Base-by-base conservation (phyloP, 2,329 filamentous ascomycete genomes). In the Berkeleyomyces basicola region DNA sequence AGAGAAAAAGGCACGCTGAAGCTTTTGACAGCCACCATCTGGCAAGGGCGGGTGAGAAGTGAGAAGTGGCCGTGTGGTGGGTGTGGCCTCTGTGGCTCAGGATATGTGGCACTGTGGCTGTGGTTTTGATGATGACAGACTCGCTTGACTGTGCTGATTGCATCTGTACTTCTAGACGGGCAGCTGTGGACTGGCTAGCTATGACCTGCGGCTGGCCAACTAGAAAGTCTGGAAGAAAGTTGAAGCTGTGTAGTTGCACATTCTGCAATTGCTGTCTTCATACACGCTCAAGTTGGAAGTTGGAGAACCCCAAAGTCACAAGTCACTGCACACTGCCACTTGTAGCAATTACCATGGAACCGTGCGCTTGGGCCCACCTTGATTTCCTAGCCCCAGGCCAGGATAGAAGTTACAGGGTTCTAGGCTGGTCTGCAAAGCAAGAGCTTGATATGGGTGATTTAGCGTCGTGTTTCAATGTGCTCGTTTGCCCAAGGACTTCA, bases 361-460 rank as follows among this genome's bases (percentile, higher is more conserved):
- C 11, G 58, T 59, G 58, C 58, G 58, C 58, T 59, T 59, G 58
- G 58, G 31, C 58, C 58, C 36, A 37, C 31, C n/a, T 47, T 59
- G 58, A 59, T 47, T 59, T 59, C 40, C 40, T 59, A 47, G 58
- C 44, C 23, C 44, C 31, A 44, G 58, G 16, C 46, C 31, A 37
- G 37, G 58, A 10, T n/a, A n/a, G 58, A 44, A 47, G 43, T 42
- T 37, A 42, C 51, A 55, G 51, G 51, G 51, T 55, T 55, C 51
- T 31, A 37, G 51, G 9, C 51, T 31, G 14, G 51, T n/a, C 51
- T 14, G 51, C 33, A 39, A 37, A 55, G 16, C 51, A 37, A 55
- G 33, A 55, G 51, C 51, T 16, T n/a, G 23, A 23, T 55, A 55
- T 39, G 51, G 33, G 39, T 39, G 51, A 55, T 55, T 55, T 55